phyloP scores from a whole-genome alignment of 805 yeast species.

The Wickerhamiella kurtzmanii region DNA sequence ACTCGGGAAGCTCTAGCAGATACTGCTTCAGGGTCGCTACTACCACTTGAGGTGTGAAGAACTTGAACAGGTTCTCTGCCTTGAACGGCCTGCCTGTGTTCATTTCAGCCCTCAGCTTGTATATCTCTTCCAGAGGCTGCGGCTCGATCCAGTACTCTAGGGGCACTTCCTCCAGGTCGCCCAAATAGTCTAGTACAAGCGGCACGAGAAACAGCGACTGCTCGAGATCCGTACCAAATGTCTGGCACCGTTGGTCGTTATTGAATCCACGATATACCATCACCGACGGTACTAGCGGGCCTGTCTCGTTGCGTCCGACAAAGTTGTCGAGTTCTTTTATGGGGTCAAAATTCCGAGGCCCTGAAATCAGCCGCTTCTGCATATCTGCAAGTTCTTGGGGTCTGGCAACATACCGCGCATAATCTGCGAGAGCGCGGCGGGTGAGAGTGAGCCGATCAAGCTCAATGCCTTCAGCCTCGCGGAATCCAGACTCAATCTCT shows the following conservation, averaged over 20 bases:
- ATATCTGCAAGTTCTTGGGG: conserved; percentile 33
- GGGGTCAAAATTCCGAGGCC: conserved; percentile 54
- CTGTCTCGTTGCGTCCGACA: conserved; percentile 51
- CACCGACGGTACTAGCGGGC: conserved; percentile 58
- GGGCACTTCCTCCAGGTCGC: conserved; percentile 3
- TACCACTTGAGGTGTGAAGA: conserved; percentile 36
- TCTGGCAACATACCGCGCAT: conserved; percentile 35
- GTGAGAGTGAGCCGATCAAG: conserved; percentile 53
- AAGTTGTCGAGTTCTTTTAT: conserved; percentile 45
- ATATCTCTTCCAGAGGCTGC: conserved; percentile 43
- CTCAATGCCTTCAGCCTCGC: conserved; percentile 48
- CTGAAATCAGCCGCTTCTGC: conserved; percentile 36
- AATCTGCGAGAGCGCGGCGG: conserved; percentile 52
- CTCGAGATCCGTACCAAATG: conserved; percentile 65
- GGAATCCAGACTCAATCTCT: conserved; percentile 29
- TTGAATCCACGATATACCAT: conserved; percentile 61
- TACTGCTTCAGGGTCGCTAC: conserved; percentile 53
- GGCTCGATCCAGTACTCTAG: conserved; percentile 39
- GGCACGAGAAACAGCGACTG: conserved; percentile 53
- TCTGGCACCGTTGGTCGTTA: conserved; percentile 44
- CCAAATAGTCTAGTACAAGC: conserved; percentile 41
- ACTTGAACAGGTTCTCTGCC: conserved; percentile 24
- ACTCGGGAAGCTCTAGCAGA: conserved; percentile 62
- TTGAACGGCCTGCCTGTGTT: conserved; percentile 25
- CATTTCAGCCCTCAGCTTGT: conserved; percentile 38